phyloP scores from a whole-genome alignment of 345 rosid genomes.

The Psidium friedrichsthalianum region DNA sequence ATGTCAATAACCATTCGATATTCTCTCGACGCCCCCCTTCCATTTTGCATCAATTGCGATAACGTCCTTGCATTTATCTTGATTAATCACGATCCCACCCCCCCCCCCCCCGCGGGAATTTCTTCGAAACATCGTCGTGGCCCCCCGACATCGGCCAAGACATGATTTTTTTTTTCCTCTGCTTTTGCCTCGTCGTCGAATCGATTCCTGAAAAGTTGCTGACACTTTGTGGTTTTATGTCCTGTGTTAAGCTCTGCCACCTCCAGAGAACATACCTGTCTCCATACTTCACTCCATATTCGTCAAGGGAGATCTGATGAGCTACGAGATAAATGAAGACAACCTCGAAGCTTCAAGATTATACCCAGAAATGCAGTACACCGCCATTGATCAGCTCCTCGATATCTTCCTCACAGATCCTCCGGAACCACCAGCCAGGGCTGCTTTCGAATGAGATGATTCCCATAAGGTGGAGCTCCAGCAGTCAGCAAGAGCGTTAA shows the following conservation, averaged over 20 bases:
- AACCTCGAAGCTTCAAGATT: slow-evolving; percentile 18
- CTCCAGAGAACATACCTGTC: slow-evolving; percentile 13
- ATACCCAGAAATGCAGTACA: slow-evolving; percentile 13
- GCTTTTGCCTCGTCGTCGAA: neutral
- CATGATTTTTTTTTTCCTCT: neutral
- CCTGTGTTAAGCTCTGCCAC: slow-evolving; percentile 7
- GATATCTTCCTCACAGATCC: slow-evolving; percentile 13
- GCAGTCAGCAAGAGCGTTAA: neutral
- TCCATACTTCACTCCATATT: slow-evolving; percentile 6
- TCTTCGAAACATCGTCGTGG: neutral
- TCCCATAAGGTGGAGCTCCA: neutral
- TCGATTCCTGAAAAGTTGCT: neutral
- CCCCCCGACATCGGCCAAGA: neutral
- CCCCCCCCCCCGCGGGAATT: no score
- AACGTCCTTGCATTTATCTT: neutral
- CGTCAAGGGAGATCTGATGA: slow-evolving; percentile 8
- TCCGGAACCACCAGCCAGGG: slow-evolving; percentile 5
- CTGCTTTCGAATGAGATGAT: slow-evolving; percentile 7
- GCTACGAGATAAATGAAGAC: slow-evolving; percentile 2
- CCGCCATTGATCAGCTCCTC: slow-evolving; percentile 12
- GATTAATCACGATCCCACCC: neutral
- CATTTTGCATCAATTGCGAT: neutral
- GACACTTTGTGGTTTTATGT: neutral
- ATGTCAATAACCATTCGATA: no score
- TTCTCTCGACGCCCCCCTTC: neutral